A percentile compares a stretch with the other conserved stretches of the same genome.
Conservation (phyloP, 2,329 filamentous ascomycete species). For the Pyrenochaeta sp. region DNA sequence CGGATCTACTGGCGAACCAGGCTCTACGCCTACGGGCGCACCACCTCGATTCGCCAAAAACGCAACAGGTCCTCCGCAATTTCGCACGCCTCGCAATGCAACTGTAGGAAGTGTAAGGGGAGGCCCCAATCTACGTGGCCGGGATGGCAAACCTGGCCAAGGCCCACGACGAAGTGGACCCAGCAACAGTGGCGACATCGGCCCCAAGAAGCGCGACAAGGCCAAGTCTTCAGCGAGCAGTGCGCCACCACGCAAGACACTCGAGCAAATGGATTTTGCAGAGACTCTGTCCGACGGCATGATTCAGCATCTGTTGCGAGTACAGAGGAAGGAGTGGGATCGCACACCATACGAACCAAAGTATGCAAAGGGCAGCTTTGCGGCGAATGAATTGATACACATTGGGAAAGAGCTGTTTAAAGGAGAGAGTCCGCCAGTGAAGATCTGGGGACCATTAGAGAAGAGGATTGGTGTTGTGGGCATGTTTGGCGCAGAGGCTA, state of each 20-base stretch:
- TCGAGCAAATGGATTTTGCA: constrained; percentile 16
- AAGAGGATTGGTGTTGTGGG: constrained; percentile 40
- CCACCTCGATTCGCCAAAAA: constrained; percentile 19
- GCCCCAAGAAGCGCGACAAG: constrained; percentile 31
- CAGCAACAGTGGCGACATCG: constrained; percentile 15
- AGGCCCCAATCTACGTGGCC: constrained; percentile 37
- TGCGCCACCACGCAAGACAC: constrained; percentile 1
- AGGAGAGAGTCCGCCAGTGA: constrained; percentile 40
- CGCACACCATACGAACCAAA: constrained; percentile 44
- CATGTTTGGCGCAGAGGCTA: constrained; percentile 42
- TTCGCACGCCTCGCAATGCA: constrained; percentile 25
- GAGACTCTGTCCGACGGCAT: constrained; percentile 36
- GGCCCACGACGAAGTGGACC: constrained; percentile 5
- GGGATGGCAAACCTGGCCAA: constrained; percentile 18
- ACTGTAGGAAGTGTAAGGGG: constrained; percentile 13
- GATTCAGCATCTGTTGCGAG: constrained; percentile 40
- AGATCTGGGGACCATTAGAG: constrained; percentile 39
- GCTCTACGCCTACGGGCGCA: constrained; percentile 8
- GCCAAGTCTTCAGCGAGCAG: constrained; percentile 8
- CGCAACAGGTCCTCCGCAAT: constrained; percentile 14
- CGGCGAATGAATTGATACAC: constrained; percentile 39
- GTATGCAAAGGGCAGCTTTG: constrained; percentile 43
- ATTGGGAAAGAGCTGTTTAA: constrained; percentile 41
- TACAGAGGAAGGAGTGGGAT: constrained; percentile 48
- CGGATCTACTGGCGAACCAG: constrained; percentile 3